A percentile compares a stretch with the other conserved stretches of the same genome.
Evolutionary conservation across 768 basidiomycete genomes (phyloP).

Genomic region (Pulveroboletus sp.): DNA sequence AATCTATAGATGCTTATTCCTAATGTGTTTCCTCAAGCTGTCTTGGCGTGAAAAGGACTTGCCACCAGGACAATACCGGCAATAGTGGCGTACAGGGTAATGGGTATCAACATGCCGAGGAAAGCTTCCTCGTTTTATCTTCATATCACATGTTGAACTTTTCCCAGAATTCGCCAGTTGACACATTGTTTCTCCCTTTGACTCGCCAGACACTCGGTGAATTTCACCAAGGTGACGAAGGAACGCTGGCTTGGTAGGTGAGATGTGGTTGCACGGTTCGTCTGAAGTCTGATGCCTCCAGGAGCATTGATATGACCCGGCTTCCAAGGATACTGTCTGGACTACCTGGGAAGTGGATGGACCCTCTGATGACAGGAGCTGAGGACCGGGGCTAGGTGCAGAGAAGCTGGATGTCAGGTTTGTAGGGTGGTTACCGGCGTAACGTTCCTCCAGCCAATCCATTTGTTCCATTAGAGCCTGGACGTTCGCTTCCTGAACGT

Average conservation of each 20-base stretch:
- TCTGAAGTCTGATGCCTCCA: conserved; percentile 8
- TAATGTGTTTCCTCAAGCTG: conserved; percentile 14
- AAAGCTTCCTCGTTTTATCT: conserved; percentile 10
- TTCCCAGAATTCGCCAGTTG: conserved; percentile 3
- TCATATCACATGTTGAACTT: neutral
- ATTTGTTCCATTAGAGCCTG: neutral
- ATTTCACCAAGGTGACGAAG: conserved; percentile 12
- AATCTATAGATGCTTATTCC: conserved; percentile 2
- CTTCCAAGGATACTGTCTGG: neutral
- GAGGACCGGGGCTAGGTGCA: neutral
- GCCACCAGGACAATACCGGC: conserved; percentile 7
- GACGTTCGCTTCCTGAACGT: neutral
- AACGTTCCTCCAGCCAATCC: neutral
- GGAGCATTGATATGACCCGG: conserved; percentile 6
- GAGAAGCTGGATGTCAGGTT: neutral
- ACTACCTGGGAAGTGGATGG: neutral
- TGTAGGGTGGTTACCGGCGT: neutral
- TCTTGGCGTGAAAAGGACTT: conserved; percentile 24
- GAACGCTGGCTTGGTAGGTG: conserved; percentile 3
- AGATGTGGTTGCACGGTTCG: neutral
- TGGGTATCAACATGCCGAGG: conserved; percentile 20
- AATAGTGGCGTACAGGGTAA: conserved; percentile 12
- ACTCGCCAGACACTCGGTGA: conserved; percentile 14
- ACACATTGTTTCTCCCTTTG: conserved; percentile 1
- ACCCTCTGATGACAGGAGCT: neutral